Evolutionary conservation across 176 grass and related monocot genomes (phyloP), one percentile per base, ranked within the genome.

Genomic region (Puya raimondii): DNA sequence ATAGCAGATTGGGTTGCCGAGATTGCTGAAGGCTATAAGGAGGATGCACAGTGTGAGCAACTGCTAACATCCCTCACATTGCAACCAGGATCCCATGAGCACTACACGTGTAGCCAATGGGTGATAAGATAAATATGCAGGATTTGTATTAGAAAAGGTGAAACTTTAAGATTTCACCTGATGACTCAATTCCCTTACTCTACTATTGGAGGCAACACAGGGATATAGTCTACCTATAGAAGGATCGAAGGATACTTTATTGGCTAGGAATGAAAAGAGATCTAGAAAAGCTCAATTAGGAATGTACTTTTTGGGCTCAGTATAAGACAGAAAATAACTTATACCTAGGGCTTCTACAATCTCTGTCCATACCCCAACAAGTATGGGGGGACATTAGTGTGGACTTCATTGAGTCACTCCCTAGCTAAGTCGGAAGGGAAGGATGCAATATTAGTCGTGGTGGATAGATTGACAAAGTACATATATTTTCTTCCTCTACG

Each of bases 381-480:
- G 2, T 50, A 2, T 76, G 74, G 47, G 11, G 29, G 6, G 15
- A 65, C 3, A 65, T 76, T 2, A 14, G 1, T 8, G 53, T 67
- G 42, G 47, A 51, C 16, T 76, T 76, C 12, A 67, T 76, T 10
- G 59, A 76, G 5, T 33, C 17, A 0, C 10, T 67, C 0, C 63
- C n/a, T n/a, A n/a, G n/a, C 42, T 1, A 67, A 76, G 10, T 76
- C 47, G 2, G 3, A 64, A 9, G 58, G 58, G 2, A 64, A 66
- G 10, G 63, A 76, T 9, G 11, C 47, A 3, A 76, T 76, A 0
- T 16, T 66, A 5, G 63, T 76, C 0, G 63, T 76, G 10, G 63
- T 76, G 0, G n/a, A n/a, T n/a, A n/a, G 73, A 76, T 3, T 49
- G 2, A 3, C 26, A 66, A 76, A 76, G 10, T 76, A 76, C 51